phyloP scores from a whole-genome alignment of 139 green algal genomes.

The Pleodorina starrii region DNA sequence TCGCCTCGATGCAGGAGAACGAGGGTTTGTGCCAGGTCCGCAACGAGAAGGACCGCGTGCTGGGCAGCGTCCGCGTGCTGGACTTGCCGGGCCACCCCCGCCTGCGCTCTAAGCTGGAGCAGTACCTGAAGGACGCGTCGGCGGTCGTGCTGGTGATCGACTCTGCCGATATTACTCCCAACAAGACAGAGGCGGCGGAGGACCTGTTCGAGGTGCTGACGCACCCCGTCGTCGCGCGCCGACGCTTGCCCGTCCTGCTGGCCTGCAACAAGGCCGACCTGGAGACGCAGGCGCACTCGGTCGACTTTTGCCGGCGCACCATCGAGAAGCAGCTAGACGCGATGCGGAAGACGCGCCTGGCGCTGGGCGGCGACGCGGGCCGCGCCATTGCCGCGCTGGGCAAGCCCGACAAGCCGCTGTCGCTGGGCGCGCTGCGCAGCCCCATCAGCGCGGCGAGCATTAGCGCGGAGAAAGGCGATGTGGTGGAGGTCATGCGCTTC shows the following conservation, averaged over 20 bases:
- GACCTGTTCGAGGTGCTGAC: constrained; percentile 71
- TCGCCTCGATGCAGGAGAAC: constrained; percentile 84
- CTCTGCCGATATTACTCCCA: constrained; percentile 84
- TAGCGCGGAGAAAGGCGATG: constrained; percentile 52
- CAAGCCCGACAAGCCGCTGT: constrained; percentile 49
- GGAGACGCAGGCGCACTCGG: constrained; percentile 84
- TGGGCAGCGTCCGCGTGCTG: constrained; percentile 73
- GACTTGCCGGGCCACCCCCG: constrained; percentile 91
- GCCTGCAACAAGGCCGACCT: constrained; percentile 95
- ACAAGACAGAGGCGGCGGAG: constrained; percentile 72
- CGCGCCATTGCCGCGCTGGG: constrained; percentile 1
- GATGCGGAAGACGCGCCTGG: constrained; percentile 80
- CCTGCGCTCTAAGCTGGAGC: constrained; percentile 73
- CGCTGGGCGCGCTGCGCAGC: constrained; percentile 47
- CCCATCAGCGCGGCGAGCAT: constrained; percentile 44
- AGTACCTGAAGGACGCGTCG: constrained; percentile 65
- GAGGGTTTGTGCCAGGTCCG: constrained; percentile 47
- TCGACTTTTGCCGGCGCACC: constrained; percentile 91
- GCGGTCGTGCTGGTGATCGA: constrained; percentile 92
- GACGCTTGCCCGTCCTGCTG: constrained; percentile 87
- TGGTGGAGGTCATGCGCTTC: constrained; percentile 51
- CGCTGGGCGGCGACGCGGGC: constrained; percentile 36
- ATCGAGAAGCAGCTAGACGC: constrained; percentile 91
- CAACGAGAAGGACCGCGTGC: constrained; percentile 42
- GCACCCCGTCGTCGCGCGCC: constrained; percentile 59